Evolutionary conservation across 2,329 filamentous ascomycete species (phyloP), one percentile per base, ranked within the genome.

Genomic region (Juglanconis oblonga): DNA sequence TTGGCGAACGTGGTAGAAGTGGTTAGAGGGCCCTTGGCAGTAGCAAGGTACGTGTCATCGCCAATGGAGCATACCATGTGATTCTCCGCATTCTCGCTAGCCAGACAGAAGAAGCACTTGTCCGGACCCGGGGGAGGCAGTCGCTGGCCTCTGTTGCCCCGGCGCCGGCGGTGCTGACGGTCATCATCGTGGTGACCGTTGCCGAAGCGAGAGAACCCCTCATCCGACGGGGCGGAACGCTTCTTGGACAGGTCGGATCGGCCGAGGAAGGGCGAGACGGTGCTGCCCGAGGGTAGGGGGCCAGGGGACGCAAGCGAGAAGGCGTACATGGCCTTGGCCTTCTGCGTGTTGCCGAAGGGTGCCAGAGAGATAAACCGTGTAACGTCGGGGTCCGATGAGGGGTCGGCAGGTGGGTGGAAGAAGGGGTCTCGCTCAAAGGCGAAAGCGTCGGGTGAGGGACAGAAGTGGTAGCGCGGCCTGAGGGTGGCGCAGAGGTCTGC

Each of bases 361-460:
- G 92, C 93, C 56, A 98, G 79, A 56, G 92, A 96, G 68, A 98
- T 90, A 76, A 99, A 99, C 17, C 95, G 87, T 1, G 95, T 98
- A 9, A 96, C 75, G 1, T 80, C 64, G 75, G 59, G 87, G 0
- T 77, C 76, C 2, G 56, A 36, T 24, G 56, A 57, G n/a, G 59
- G 24, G 38, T 62, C 59, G 42, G 74, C 71, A 6, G 74, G 66
- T 1, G 83, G 80, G 71, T 96, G 88, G 69, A 95, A 87, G 77
- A 97, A 99, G 0, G 94, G 92, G 73, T 98, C 95, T 58, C 95
- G 87, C 76, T 99, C 94, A 72, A 88, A 98, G 74, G 90, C 94
- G 67, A 87, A 87, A 6, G 81, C 75, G 8, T 71, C 73, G 1
- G 85, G 81, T 0, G 90, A 90, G 3, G 84, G 80, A 1, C 91